Evolutionary conservation across 495 filamentous ascomycete genomes (phyloP).

Genomic region (Amniculicola lignicola): DNA sequence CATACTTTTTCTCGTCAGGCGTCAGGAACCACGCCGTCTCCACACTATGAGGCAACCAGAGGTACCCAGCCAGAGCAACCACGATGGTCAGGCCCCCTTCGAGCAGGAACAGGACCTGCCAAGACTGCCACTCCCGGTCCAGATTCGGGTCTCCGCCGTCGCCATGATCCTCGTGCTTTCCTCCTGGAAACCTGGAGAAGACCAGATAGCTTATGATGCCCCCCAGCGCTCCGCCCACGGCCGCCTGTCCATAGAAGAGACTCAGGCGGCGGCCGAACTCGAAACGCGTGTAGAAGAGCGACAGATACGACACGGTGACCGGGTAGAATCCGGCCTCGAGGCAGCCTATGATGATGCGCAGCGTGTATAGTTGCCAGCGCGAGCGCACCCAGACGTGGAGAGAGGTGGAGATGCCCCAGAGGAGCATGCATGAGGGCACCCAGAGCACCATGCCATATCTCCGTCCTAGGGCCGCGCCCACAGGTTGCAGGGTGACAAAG

Average conservation of each 20-base stretch:
- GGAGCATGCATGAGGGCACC: constrained; percentile 55
- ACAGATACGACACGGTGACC: constrained; percentile 52
- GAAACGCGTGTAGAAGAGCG: constrained; percentile 54
- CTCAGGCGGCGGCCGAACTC: constrained; percentile 53
- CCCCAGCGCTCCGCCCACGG: constrained; percentile 57
- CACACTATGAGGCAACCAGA: constrained; percentile 52
- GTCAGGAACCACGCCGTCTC: constrained; percentile 56
- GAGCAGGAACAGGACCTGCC: constrained; percentile 58
- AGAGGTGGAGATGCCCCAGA: constrained; percentile 54
- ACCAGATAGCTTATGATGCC: constrained; percentile 48
- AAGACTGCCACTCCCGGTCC: constrained; percentile 40
- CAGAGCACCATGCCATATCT: constrained; percentile 51
- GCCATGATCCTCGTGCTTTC: constrained; percentile 6
- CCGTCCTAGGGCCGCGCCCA: constrained; percentile 54
- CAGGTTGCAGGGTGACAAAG: constrained; percentile 56
- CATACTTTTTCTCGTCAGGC: constrained; percentile 46
- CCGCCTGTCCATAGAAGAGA: constrained; percentile 57
- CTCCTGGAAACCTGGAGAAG: constrained; percentile 36
- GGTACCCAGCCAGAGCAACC: constrained; percentile 47
- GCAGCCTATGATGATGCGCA: constrained; percentile 47
- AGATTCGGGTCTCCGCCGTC: constrained; percentile 2
- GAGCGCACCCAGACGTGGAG: constrained; percentile 44
- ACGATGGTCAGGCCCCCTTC: constrained; percentile 52
- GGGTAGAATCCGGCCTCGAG: constrained; percentile 55
- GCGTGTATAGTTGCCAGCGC: constrained; percentile 42